Base-by-base conservation (phyloP, 148 eudicot species). In the Fagopyrum tataricum region DNA sequence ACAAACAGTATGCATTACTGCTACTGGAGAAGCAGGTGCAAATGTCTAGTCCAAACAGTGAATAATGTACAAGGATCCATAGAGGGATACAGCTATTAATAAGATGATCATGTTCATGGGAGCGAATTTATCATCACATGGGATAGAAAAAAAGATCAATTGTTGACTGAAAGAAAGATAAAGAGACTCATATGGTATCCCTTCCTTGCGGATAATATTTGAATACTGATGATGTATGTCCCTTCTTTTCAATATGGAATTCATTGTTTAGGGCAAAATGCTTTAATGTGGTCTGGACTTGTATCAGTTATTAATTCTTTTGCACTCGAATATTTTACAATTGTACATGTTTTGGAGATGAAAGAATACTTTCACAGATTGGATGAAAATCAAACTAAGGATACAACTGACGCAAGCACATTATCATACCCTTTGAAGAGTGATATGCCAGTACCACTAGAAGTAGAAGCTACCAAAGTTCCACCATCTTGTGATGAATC, bases 351-450 rank as follows among this genome's bases (percentile, higher is more conserved):
- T 37, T 64, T 5, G 43, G 43, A 23, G 39, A 24, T 49, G 66
- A 59, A 39, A 14, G 9, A 21, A 24, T 24, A 23, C 39, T 20
- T 51, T 24, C 4, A 59, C 66, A 23, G 1, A 59, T 8, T 15
- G 4, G 37, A 62, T 0, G 0, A 64, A 13, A 64, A 12, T 4
- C 5, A 37, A 64, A 31, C 13, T 12, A 31, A 5, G 13, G 7
- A 37, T 24, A 64, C 43, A 37, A 64, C 43, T 64, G 44, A 64
- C 15, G 69, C 5, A 37, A 64, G 69, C 20, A 64, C 7, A 43
- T 15, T 39, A 62, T 37, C 68, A 62, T 85, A 89, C 97, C 97
- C 91, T 76, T 89, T 91, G 76, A 93, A 90, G 73, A 90, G 82
- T 67, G 93, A 83, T 79, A 78, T 80, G 76, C 97, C 91, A 78